A percentile compares a stretch with the other conserved stretches of the same genome.
Conservation (phyloP, 169 alveolate genomes). For the Eimeria maxima region DNA sequence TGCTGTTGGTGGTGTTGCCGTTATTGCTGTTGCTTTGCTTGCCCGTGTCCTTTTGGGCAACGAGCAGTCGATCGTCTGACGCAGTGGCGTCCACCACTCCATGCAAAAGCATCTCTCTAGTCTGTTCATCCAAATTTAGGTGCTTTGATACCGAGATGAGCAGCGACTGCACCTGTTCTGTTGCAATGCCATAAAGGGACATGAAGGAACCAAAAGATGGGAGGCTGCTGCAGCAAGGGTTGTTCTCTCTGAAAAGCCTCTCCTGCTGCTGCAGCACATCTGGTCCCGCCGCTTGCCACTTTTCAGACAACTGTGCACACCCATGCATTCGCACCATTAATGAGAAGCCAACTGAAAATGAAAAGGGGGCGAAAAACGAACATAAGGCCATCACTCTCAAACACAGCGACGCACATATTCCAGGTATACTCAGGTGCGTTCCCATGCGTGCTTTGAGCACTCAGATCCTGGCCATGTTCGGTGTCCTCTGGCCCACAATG, state of each 20-base stretch:
- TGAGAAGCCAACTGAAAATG: neutral
- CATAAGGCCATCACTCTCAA: neutral
- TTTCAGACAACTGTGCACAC: slow-evolving; percentile 57
- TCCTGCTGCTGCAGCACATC: slow-evolving; percentile 77
- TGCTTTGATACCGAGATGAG: slow-evolving; percentile 56
- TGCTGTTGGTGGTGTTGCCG: neutral
- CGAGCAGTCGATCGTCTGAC: neutral
- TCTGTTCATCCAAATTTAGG: slow-evolving; percentile 61
- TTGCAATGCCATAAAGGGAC: slow-evolving; percentile 78
- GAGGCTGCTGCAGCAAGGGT: slow-evolving; percentile 77
- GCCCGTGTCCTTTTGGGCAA: neutral
- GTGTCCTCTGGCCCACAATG: neutral
- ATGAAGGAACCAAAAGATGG: slow-evolving; percentile 77
- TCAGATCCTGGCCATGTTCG: neutral
- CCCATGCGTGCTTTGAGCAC: neutral
- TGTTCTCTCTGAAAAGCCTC: slow-evolving; percentile 57
- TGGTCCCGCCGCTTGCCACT: slow-evolving; percentile 70
- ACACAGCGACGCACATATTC: neutral
- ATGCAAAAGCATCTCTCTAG: slow-evolving; percentile 57
- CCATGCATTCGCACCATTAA: neutral
- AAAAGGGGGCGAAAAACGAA: neutral
- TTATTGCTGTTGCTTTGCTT: neutral
- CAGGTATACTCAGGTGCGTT: neutral
- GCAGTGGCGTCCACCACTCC: slow-evolving; percentile 32
- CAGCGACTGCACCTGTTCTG: slow-evolving; percentile 75